phyloP scores from a whole-genome alignment of 2,329 filamentous ascomycete species.

The Aspergillus unguis region DNA sequence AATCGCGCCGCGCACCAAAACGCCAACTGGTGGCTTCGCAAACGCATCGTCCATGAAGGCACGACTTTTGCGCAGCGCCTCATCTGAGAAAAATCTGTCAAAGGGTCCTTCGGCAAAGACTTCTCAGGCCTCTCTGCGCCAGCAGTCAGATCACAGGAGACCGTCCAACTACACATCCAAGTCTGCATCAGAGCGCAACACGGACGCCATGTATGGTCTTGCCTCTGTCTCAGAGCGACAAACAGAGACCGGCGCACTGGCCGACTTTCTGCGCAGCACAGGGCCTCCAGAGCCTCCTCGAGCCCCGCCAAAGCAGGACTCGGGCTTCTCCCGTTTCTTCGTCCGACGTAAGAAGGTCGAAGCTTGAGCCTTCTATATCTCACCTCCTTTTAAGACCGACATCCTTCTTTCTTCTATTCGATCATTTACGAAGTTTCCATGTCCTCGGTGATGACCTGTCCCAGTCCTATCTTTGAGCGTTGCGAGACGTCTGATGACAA shows the following conservation, averaged over 20 bases:
- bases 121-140: conserved; percentile 34
- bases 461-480: conserved; percentile 7
- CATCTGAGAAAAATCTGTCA: conserved; percentile 27
- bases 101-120: conserved; percentile 29
- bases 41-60: conserved; percentile 31
- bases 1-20: conserved; percentile 20
- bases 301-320: conserved; percentile 13
- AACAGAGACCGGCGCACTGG: conserved; percentile 62
- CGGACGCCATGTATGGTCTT: conserved; percentile 16
- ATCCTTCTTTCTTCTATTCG: background rate
- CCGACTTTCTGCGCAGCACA: conserved; percentile 68
- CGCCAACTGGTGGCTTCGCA: conserved; percentile 14
- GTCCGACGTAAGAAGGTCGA: conserved; percentile 26
- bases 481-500: conserved; percentile 9
- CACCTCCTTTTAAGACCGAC: too few species aligned
- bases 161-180: conserved; percentile 38
- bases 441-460: conserved; percentile 11
- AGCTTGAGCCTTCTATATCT: background rate
- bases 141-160: conserved; percentile 28
- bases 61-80: conserved; percentile 33
- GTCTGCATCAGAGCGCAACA: conserved; percentile 36
- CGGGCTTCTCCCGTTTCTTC: conserved; percentile 24
- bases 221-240: conserved; percentile 25
- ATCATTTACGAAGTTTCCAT: conserved; percentile 10
- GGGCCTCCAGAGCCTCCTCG: conserved; percentile 54